A percentile compares a stretch with the other conserved stretches of the same genome.
These are phyloP conservation scores for Ceratobasidium papillatum DNA, from an alignment of 1,284 basidiomycete genomes.

Conservation along the genomic window DNA sequence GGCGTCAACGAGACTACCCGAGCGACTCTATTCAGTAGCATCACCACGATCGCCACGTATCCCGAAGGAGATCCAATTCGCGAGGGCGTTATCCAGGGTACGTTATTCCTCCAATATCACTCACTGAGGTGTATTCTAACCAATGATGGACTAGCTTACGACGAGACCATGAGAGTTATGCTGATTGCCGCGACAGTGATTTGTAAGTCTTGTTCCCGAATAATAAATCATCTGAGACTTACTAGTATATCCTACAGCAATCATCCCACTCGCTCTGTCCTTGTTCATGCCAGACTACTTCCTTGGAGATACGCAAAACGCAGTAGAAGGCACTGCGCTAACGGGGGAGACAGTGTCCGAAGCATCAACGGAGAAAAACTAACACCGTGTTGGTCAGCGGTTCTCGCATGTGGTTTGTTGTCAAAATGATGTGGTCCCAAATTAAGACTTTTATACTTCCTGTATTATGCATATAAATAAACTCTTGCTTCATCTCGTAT, in stretches of 20 bases:
- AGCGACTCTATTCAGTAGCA: constrained; percentile 48
- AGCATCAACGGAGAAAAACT: background rate
- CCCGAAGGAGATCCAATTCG: constrained; percentile 48
- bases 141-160: constrained; percentile 37
- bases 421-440: background rate
- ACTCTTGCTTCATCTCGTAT: background rate
- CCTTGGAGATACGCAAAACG: constrained; percentile 44
- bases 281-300: constrained; percentile 44
- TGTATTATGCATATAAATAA: background rate
- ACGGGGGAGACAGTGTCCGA: constrained; percentile 7
- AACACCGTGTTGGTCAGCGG: background rate
- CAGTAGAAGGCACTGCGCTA: constrained; percentile 35
- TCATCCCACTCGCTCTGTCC: constrained; percentile 37
- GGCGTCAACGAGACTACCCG: constrained; percentile 17
- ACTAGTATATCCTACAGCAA: constrained; percentile 10
- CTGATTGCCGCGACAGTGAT: constrained; percentile 40
- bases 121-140: background rate
- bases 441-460: background rate
- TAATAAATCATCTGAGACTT: background rate
- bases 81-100: constrained; percentile 50
- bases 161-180: constrained; percentile 42
- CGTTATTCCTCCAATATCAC: background rate
- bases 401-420: background rate
- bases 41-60: constrained; percentile 50
- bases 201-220: background rate